phyloP scores from a whole-genome alignment of 352 stramenopile genomes.

The Aphanomyces euteiches region DNA sequence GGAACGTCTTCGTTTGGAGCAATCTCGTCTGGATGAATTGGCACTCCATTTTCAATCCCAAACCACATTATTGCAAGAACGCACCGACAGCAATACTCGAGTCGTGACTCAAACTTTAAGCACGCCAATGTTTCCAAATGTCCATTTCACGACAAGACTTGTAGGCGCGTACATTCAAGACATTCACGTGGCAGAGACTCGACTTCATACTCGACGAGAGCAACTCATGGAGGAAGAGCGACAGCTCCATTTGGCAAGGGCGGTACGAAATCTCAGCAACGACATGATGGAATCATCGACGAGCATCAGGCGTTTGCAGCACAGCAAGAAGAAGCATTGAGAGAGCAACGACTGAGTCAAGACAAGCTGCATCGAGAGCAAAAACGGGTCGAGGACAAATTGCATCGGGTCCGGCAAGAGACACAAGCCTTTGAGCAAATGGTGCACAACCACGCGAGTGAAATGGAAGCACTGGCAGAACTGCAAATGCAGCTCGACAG shows the following conservation, averaged over 20 bases:
- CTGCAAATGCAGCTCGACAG: slow-evolving; percentile 37
- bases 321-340: slow-evolving; percentile 46
- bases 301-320: slow-evolving; percentile 39
- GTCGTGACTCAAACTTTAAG: slow-evolving; percentile 46
- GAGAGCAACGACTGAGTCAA: slow-evolving; percentile 40
- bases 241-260: slow-evolving; percentile 46
- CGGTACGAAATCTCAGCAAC: slow-evolving; percentile 25
- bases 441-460: slow-evolving; percentile 46
- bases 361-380: slow-evolving; percentile 40
- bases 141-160: background rate
- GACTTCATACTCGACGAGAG: slow-evolving; percentile 40
- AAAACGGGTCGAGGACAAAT: slow-evolving; percentile 47
- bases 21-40: slow-evolving; percentile 55
- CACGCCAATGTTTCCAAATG: slow-evolving; percentile 20
- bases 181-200: slow-evolving; percentile 43
- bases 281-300: background rate
- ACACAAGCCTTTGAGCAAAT: slow-evolving; percentile 42
- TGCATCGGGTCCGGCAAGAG: slow-evolving; percentile 43
- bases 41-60: slow-evolving; percentile 68
- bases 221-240: slow-evolving; percentile 48
- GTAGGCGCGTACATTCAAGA: slow-evolving; percentile 39
- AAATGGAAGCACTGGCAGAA: slow-evolving; percentile 44
- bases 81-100: slow-evolving; percentile 42
- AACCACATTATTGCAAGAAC: slow-evolving; percentile 48
- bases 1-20: slow-evolving; percentile 63